phyloP scores from a whole-genome alignment of 805 yeast species.

The Lipomyces starkeyi region DNA sequence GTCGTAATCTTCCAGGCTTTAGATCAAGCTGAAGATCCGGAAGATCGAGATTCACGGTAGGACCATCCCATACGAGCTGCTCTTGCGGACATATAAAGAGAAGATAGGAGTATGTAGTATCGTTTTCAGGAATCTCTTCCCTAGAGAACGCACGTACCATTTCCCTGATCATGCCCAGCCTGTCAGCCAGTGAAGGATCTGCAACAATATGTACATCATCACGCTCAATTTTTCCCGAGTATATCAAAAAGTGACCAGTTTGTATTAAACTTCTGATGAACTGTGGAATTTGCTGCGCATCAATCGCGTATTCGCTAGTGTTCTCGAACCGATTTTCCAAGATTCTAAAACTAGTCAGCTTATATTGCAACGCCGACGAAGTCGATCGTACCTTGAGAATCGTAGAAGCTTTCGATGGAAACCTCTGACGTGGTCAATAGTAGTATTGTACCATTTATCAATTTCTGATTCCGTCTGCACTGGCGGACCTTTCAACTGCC shows the following conservation, averaged over 20 bases:
- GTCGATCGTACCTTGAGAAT: slow-evolving; percentile 56
- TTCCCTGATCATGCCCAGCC: slow-evolving; percentile 29
- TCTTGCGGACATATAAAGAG: slow-evolving; percentile 67
- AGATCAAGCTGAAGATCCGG: slow-evolving; percentile 54
- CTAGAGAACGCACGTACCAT: slow-evolving; percentile 26
- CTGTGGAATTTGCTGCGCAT: slow-evolving; percentile 47
- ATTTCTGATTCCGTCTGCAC: slow-evolving; percentile 50
- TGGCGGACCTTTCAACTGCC: slow-evolving; percentile 71
- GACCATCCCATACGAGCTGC: slow-evolving; percentile 91
- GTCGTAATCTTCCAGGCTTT: slow-evolving; percentile 68
- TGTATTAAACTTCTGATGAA: slow-evolving; percentile 65
- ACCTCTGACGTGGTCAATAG: slow-evolving; percentile 51
- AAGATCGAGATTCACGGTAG: slow-evolving; percentile 59
- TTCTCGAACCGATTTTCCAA: slow-evolving; percentile 76
- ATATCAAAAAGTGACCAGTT: slow-evolving; percentile 75
- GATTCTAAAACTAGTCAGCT: slow-evolving; percentile 8
- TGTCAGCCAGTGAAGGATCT: slow-evolving; percentile 53
- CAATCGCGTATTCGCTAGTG: slow-evolving; percentile 55
- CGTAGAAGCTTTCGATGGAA: slow-evolving; percentile 82
- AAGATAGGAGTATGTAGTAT: slow-evolving; percentile 25
- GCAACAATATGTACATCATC: slow-evolving; percentile 84
- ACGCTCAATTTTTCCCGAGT: slow-evolving; percentile 71
- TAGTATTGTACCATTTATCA: slow-evolving; percentile 56
- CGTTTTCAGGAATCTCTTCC: slow-evolving; percentile 20
- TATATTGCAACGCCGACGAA: background rate